Evolutionary conservation across 2,329 filamentous ascomycete species (phyloP).

Genomic region (Pleomassaria siparia): DNA sequence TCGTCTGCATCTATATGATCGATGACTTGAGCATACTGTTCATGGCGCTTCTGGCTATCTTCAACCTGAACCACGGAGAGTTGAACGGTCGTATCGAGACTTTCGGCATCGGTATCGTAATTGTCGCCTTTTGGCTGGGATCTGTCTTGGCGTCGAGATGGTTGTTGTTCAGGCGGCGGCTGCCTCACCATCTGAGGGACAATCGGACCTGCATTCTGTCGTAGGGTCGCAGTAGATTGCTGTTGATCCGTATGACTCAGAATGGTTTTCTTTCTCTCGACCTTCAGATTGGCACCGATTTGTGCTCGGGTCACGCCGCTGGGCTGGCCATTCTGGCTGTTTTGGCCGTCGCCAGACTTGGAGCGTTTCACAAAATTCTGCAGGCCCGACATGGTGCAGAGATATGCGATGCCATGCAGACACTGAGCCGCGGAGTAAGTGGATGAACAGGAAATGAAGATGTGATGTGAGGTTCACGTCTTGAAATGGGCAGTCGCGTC

Average conservation of each 20-base stretch:
- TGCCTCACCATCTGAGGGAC: constrained; percentile 6
- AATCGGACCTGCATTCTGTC: background rate
- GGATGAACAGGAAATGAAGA: background rate
- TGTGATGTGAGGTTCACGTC: constrained; percentile 13
- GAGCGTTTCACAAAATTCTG: constrained; percentile 21
- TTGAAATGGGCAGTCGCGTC: constrained; percentile 31
- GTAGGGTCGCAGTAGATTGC: constrained; percentile 5
- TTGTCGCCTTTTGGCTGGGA: constrained; percentile 15
- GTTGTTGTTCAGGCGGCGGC: constrained; percentile 17
- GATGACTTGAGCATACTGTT: constrained; percentile 8
- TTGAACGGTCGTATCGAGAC: constrained; percentile 36
- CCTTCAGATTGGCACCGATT: constrained; percentile 25
- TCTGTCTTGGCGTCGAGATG: constrained; percentile 11
- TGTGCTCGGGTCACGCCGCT: constrained; percentile 16
- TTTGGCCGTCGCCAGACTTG: constrained; percentile 19
- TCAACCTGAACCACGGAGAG: constrained; percentile 22
- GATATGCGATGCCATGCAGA: too few relatives aligned
- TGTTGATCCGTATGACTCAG: constrained; percentile 15
- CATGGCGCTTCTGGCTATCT: constrained; percentile 15
- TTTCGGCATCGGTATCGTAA: constrained; percentile 43
- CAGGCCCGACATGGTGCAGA: constrained; percentile 10
- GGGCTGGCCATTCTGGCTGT: constrained; percentile 15
- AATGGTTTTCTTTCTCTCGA: constrained; percentile 13
- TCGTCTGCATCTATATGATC: too few relatives aligned
- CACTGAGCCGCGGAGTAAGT: too few relatives aligned